Conservation (phyloP, 148 eudicot genomes). For the Rhododendron simsii region DNA sequence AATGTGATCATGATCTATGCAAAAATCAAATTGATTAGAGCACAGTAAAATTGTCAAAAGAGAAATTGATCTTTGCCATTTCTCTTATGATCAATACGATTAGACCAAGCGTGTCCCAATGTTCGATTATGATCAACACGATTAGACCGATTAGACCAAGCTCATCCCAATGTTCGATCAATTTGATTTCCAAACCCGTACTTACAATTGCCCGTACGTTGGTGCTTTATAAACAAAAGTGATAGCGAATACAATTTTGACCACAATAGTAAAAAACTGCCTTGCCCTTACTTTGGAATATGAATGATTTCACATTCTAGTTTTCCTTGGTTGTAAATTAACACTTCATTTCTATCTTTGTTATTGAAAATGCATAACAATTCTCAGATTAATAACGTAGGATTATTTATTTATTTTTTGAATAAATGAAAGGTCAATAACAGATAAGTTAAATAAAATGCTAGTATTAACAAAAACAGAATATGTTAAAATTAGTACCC, state of each 20-base stretch:
- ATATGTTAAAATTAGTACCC: background rate
- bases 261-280: background rate
- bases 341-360: background rate
- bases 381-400: background rate
- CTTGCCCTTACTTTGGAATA: background rate
- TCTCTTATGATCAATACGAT: background rate
- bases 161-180: background rate
- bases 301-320: background rate
- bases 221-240: no score
- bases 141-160: background rate
- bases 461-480: background rate
- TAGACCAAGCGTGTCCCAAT: background rate
- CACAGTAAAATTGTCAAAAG: background rate
- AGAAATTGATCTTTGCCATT: background rate
- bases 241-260: background rate
- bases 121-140: background rate
- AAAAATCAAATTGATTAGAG: background rate
- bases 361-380: background rate
- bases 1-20: background rate
- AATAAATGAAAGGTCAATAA: background rate
- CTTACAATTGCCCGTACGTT: no score
- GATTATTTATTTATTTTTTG: background rate
- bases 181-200: no score
- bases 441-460: background rate
- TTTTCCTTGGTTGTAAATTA: background rate